Base-by-base conservation (phyloP, 1,284 basidiomycete genomes). In the Trichosporon sp. region DNA sequence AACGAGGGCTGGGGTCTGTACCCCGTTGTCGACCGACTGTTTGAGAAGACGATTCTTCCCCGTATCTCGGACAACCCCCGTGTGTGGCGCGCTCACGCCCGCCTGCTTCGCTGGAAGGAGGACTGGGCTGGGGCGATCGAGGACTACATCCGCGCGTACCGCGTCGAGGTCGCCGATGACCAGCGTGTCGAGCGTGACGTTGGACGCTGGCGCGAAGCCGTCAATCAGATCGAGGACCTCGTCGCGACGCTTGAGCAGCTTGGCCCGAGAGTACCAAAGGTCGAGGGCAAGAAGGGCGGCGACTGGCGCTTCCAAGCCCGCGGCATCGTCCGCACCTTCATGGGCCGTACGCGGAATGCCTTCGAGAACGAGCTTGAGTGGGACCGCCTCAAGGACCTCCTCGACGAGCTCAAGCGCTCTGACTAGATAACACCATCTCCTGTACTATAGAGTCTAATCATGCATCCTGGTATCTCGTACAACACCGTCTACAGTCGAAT, bases 351-450 rank as follows among this genome's bases (percentile, higher is more conserved):
- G n/a, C 81, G 78, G 74, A 77, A 77, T 62, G 76, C 78, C 79
- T 98, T 95, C 77, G 92, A 91, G 78, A 92, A 93, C 68, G 92
- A 96, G 81, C 86, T 88, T 1, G 93, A 93, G 83, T 98, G 92
- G 90, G 83, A 86, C 53, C 85, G 86, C 73, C 85, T 98, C 75
- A 85, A 86, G 74, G 88, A 85, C 67, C 71, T 87, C 21, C 70
- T 86, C 47, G 81, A 83, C 38, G 85, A 86, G 56, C 67, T 86
- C 56, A 83, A 83, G 77, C 75, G 73, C 12, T 65, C 72, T 18
- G 74, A 72, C 51, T 73, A 68, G 42, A 38, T 5, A 1, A 29
- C 64, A 56, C 29, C 62, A 32, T 38, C 25, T 21, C 56, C 53
- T 68, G 51, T 44, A 70, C 32, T 56, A 66, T 38, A 66, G 64